Evolutionary conservation across 2,329 filamentous ascomycete species (phyloP).

Genomic region (Cryoendolithus antarcticus): DNA sequence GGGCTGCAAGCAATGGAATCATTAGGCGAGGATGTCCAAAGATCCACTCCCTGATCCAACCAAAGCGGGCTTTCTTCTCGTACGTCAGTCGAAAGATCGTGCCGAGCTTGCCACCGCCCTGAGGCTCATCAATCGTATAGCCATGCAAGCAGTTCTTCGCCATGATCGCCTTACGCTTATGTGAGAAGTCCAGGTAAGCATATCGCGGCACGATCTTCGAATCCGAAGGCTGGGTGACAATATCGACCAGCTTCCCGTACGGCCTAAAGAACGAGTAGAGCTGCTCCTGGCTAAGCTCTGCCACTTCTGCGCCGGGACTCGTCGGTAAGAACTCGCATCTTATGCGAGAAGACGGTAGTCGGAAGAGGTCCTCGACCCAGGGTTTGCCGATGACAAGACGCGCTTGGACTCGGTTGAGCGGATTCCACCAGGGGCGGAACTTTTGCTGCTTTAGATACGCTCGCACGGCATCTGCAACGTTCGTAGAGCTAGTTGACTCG

Average conservation of each 20-base stretch:
- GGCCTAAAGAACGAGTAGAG: conserved; percentile 77
- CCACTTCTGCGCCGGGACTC: conserved; percentile 55
- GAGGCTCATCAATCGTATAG: conserved; percentile 52
- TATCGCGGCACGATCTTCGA: conserved; percentile 75
- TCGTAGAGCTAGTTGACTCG: conserved; percentile 32
- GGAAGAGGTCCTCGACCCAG: conserved; percentile 86
- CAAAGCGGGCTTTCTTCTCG: conserved; percentile 61
- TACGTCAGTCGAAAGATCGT: conserved; percentile 75
- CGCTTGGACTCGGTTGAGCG: conserved; percentile 57
- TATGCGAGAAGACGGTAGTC: conserved; percentile 63
- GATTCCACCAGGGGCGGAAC: conserved; percentile 82
- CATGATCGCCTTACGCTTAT: conserved; percentile 66
- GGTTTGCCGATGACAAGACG: conserved; percentile 70
- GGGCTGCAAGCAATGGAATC: conserved; percentile 67
- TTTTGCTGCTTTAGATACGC: conserved; percentile 55
- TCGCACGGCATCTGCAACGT: conserved; percentile 50
- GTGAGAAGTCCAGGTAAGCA: conserved; percentile 65
- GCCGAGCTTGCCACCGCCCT: conserved; percentile 62
- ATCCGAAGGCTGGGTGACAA: conserved; percentile 67
- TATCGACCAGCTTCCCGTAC: conserved; percentile 85
- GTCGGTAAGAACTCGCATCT: conserved; percentile 75
- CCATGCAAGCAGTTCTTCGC: conserved; percentile 90
- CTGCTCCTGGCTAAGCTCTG: conserved; percentile 77
- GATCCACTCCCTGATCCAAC: conserved; percentile 80
- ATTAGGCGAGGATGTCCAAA: conserved; percentile 76